These are phyloP conservation scores for Talaromyces atroroseus DNA, from an alignment of 2,329 filamentous ascomycete species.

Conservation along the genomic window DNA sequence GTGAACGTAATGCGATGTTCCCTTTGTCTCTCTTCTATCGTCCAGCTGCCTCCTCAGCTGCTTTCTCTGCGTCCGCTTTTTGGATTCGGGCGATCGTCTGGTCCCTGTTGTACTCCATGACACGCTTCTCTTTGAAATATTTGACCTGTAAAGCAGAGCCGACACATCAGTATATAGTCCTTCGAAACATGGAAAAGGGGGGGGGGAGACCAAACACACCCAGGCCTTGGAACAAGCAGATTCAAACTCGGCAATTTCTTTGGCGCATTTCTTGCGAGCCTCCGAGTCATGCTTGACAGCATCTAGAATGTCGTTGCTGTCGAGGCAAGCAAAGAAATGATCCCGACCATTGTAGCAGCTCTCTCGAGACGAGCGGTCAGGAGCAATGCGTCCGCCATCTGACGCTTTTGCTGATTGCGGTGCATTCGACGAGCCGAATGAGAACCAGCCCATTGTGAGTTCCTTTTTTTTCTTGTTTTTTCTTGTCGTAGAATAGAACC, in stretches of 20 bases:
- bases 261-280: slow-evolving; percentile 53
- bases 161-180: slow-evolving; percentile 5
- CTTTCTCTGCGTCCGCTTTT: slow-evolving; percentile 63
- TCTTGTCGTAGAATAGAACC: too few relatives aligned
- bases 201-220: slow-evolving; percentile 66
- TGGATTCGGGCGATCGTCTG: slow-evolving; percentile 70
- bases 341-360: slow-evolving; percentile 89
- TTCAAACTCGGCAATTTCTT: slow-evolving; percentile 65
- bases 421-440: slow-evolving; percentile 45
- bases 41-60: slow-evolving; percentile 39
- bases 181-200: not conserved
- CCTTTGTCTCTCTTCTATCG: slow-evolving; percentile 27
- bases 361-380: slow-evolving; percentile 74
- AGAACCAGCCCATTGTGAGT: slow-evolving; percentile 33
- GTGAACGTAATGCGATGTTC: not conserved
- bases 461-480: too few relatives aligned
- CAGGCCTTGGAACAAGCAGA: slow-evolving; percentile 82
- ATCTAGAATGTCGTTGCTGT: slow-evolving; percentile 76
- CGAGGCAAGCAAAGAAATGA: slow-evolving; percentile 80
- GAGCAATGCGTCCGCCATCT: slow-evolving; percentile 66
- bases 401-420: slow-evolving; percentile 41
- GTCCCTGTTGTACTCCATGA: slow-evolving; percentile 85
- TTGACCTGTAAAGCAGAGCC: slow-evolving; percentile 57
- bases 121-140: slow-evolving; percentile 95
- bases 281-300: slow-evolving; percentile 56